Conservation (phyloP, 345 rosid species). For the Luvunga scandens region DNA sequence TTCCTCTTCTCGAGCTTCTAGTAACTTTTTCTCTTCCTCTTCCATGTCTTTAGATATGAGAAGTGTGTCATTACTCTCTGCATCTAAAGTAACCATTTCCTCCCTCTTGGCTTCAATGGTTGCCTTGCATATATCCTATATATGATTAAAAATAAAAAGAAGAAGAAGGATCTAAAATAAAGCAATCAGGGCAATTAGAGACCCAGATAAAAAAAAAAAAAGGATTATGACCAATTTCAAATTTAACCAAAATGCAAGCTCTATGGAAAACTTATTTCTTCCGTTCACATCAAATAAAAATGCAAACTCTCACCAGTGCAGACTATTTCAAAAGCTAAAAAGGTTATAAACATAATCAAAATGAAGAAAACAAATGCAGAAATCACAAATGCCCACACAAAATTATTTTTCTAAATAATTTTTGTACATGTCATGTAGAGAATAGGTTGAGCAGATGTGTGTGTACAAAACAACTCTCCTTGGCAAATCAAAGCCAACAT, state of each 20-base stretch:
- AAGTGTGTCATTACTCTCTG: conserved; percentile 51
- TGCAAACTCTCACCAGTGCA: background rate
- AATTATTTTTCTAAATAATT: too few relatives aligned
- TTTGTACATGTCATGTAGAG: background rate
- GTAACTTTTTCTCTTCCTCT: conserved; percentile 66
- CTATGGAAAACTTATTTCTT: background rate
- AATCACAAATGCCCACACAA: background rate
- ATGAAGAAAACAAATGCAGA: background rate
- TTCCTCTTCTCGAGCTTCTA: conserved; percentile 46
- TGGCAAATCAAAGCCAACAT: background rate
- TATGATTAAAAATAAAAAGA: background rate
- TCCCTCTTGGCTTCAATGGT: conserved; percentile 22
- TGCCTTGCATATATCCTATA: conserved; percentile 40
- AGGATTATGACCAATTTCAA: background rate
- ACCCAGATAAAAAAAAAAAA: background rate
- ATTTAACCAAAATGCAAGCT: background rate
- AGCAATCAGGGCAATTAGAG: background rate
- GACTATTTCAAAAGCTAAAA: background rate
- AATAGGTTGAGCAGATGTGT: background rate
- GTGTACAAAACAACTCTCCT: background rate
- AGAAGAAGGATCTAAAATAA: background rate
- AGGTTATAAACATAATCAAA: background rate
- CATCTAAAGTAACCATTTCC: conserved; percentile 37
- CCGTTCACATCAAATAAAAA: background rate
- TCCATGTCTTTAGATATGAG: conserved; percentile 52